Evolutionary conservation across 352 stramenopile genomes (phyloP), one percentile per base, ranked within the genome.

Genomic region (Globisporangium camurandrum): DNA sequence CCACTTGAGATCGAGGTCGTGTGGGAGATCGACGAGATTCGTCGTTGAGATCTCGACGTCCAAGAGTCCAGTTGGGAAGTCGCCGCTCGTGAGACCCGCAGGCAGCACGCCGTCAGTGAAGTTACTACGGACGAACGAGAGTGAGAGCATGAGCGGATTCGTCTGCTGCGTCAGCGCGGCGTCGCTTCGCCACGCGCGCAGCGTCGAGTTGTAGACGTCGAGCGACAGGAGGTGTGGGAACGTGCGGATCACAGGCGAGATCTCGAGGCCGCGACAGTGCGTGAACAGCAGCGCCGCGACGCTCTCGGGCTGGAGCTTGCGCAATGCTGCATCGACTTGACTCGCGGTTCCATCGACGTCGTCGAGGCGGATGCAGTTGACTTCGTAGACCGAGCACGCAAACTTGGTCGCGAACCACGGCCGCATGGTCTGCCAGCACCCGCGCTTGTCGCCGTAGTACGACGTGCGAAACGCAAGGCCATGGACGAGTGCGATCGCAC

Each of bases 181-280:
- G 0, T 77, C 56, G 0, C 14, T 20, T 0, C 46, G 49, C 71
- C 74, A 86, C 20, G 66, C 53, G 0, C 50, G 23, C 0, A 84
- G 49, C 1, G 74, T 76, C 11, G 68, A 69, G 43, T 86, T 86
- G 57, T 62, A 86, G 1, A 83, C 56, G 20, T 86, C 71, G 48
- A 86, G 33, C 7, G 69, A 60, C 14, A 83, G 46, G 2, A 86
- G 34, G 12, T 80, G 69, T 14, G 36, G 41, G 34, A 80, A 78
- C 10, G 53, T 33, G 3, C 37, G 54, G 20, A 86, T 49, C 0
- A 49, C 44, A 20, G 51, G 6, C 0, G 74, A 64, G 46, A 86
- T 65, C 16, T 38, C 36, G 11, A 86, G 61, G 0, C 28, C 48
- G 0, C 64, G 51, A 36, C 74, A 86, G 53, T 84, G 74, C 19